Base-by-base conservation (phyloP, 2,329 filamentous ascomycete genomes). In the Cladophialophora carrionii region DNA sequence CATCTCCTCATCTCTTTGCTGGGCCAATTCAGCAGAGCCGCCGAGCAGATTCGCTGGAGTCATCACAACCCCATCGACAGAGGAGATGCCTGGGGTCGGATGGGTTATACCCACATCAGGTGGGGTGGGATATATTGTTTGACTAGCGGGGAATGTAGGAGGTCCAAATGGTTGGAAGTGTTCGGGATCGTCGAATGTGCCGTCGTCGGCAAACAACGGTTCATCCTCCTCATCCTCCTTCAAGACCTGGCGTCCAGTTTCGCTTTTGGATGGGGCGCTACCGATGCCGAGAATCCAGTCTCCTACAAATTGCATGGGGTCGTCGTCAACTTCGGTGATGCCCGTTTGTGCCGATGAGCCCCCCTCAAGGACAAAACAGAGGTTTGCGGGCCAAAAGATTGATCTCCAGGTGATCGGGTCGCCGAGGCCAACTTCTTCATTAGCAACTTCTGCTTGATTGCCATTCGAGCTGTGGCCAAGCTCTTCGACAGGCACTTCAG, bases 111-210 rank as follows among this genome's bases (percentile, higher is more conserved):
- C 73, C n/a, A 79, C 81, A 65, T 84, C 83, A 58, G 83, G 82
- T 5, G 83, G 83, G 7, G 83, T 85, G 12, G 82, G 83, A 73
- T 85, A 84, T 32, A 85, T 80, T n/a, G 63, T 66, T 51, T 70
- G 69, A 46, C 63, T 68, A 12, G 56, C 41, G n/a, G 68, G 60
- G 64, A 72, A 71, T 12, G 62, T 52, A 14, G 67, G 68, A 58
- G 68, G 63, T 20, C 68, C 69, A 58, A 70, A 68, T 9, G 64
- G 61, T 31, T 68, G 67, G 49, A 69, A 70, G 22, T 67, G 67
- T 34, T 70, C 67, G 20, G 69, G 63, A 53, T 70, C 69, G 31
- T 68, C 70, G 57, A 71, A 71, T 37, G 66, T 46, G 17, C 60
- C 65, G 9, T 71, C 69, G n/a, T 72, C 70, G 32, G 61, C 58